Conservation (phyloP, 331 rosid genomes). For the Acacia pycnantha region DNA sequence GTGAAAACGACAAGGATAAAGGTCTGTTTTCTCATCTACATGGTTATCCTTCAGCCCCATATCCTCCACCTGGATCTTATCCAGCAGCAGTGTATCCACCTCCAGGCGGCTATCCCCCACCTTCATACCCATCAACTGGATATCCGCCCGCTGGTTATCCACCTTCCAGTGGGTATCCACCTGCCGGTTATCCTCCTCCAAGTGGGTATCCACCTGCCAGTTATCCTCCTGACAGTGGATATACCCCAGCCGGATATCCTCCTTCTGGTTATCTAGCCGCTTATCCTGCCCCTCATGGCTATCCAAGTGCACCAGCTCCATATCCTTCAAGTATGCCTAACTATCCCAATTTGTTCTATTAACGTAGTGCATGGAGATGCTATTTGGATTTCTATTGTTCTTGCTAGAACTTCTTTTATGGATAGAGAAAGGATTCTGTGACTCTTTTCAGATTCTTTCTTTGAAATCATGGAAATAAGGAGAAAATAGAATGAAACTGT, state of each 20-base stretch:
- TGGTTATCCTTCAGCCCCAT: constrained; percentile 46
- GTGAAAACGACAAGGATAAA: constrained; percentile 47
- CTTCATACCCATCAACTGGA: constrained; percentile 43
- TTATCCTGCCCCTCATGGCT: constrained; percentile 18
- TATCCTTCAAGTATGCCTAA: constrained; percentile 34
- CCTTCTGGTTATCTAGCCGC: constrained; percentile 44
- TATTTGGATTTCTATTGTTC: neutral
- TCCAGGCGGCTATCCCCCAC: constrained; percentile 37
- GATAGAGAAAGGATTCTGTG: neutral
- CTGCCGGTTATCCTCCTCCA: constrained; percentile 11
- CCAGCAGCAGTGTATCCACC: constrained; percentile 47
- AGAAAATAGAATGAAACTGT: neutral
- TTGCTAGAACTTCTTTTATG: neutral
- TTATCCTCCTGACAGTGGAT: constrained; percentile 32
- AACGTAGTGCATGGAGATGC: neutral
- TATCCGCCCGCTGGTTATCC: constrained; percentile 23
- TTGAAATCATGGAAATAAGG: neutral
- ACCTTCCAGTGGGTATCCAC: constrained; percentile 33
- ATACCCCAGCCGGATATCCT: constrained; percentile 35
- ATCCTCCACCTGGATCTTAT: constrained; percentile 43
- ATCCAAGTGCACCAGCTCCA: constrained; percentile 22
- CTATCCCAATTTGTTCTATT: neutral
- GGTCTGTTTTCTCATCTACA: constrained; percentile 51
- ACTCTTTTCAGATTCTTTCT: neutral
- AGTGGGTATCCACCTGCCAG: constrained; percentile 34